Evolutionary conservation across 495 filamentous ascomycete species (phyloP).

Genomic region (Trichodelitschia bisporula): DNA sequence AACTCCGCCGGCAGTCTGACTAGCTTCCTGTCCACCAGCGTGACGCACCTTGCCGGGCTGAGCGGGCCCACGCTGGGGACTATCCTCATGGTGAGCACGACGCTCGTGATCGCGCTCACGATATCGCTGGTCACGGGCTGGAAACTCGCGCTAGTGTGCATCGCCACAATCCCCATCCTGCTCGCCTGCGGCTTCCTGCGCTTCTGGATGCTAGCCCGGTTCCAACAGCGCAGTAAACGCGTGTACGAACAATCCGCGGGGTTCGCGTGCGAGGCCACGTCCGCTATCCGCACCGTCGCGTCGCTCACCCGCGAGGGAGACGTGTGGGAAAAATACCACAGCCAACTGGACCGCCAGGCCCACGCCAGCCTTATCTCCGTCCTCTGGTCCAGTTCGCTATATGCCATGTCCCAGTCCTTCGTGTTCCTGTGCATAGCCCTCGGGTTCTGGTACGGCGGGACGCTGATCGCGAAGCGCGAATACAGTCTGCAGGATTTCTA

Average conservation of each 20-base stretch:
- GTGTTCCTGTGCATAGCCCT: conserved; percentile 65
- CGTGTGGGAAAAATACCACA: conserved; percentile 48
- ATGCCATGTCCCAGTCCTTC: conserved; percentile 55
- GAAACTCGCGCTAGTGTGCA: conserved; percentile 77
- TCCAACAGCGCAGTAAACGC: conserved; percentile 42
- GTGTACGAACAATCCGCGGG: conserved; percentile 52
- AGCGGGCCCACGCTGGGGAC: conserved; percentile 63
- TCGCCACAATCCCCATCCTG: conserved; percentile 50
- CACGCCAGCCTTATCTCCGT: conserved; percentile 37
- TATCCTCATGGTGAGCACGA: conserved; percentile 49
- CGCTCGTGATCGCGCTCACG: conserved; percentile 40
- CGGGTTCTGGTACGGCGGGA: conserved; percentile 88
- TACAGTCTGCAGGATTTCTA: conserved; percentile 66
- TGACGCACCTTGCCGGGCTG: conserved; percentile 62
- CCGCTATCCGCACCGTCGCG: conserved; percentile 82
- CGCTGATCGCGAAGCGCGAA: conserved; percentile 42
- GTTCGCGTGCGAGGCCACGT: conserved; percentile 78
- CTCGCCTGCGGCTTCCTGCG: conserved; percentile 66
- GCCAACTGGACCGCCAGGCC: conserved; percentile 33
- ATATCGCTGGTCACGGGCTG: conserved; percentile 52
- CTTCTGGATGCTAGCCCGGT: conserved; percentile 55
- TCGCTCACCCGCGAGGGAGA: conserved; percentile 63
- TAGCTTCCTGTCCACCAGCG: conserved; percentile 65
- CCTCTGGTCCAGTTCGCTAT: conserved; percentile 41
- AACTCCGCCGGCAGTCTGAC: conserved; percentile 69